Conservation (phyloP, 139 green algal genomes). For the Chlorella ohadii region DNA sequence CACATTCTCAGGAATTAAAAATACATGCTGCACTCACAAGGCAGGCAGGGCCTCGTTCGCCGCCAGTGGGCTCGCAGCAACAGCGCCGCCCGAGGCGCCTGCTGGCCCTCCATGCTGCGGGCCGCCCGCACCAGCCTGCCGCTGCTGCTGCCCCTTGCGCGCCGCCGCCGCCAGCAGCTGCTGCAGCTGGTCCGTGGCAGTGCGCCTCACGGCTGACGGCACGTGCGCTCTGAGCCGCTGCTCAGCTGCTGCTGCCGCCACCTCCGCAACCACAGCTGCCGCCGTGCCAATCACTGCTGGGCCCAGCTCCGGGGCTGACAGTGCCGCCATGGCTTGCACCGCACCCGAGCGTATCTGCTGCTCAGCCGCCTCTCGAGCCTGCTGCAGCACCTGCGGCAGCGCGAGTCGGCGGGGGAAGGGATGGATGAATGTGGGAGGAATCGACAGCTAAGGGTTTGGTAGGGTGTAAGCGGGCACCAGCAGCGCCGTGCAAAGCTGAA, state of each 20-base stretch:
- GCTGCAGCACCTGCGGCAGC: constrained; percentile 7
- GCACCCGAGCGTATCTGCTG: not conserved
- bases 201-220: not conserved
- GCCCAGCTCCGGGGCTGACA: constrained; percentile 11
- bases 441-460: too few relatives aligned
- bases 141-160: not conserved
- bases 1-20: too few relatives aligned
- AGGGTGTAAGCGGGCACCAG: too few relatives aligned
- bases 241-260: not conserved
- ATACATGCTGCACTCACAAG: too few relatives aligned
- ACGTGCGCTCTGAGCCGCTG: constrained; percentile 25
- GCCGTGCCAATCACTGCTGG: constrained; percentile 45
- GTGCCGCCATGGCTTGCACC: constrained; percentile 21
- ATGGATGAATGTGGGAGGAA: too few relatives aligned
- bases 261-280: constrained; percentile 41
- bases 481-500: too few relatives aligned
- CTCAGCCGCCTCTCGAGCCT: constrained; percentile 6
- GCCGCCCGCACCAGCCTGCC: not conserved
- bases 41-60: not conserved
- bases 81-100: not conserved
- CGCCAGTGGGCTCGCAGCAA: not conserved
- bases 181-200: constrained; percentile 10
- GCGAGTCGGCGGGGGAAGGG: too few relatives aligned
- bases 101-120: not conserved
- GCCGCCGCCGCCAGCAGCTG: not conserved